Evolutionary conservation across 768 basidiomycete species (phyloP).

Genomic region (Macrolepiota dolichaula): DNA sequence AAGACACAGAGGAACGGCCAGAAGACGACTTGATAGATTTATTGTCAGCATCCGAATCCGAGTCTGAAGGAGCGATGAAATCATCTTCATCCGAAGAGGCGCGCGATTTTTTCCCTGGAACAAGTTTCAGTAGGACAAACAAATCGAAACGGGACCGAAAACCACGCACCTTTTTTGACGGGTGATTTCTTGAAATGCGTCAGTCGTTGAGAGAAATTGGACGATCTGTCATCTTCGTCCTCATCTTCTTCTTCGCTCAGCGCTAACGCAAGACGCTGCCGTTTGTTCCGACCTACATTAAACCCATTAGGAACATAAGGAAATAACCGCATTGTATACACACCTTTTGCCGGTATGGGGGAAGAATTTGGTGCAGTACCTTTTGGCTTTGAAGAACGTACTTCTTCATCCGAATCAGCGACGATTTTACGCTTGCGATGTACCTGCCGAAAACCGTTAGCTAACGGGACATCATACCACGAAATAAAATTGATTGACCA

Average conservation of each 20-base stretch:
- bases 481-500: conserved; percentile 21
- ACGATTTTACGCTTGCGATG: conserved; percentile 67
- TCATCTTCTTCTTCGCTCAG: conserved; percentile 53
- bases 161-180: conserved; percentile 43
- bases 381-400: conserved; percentile 16
- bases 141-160: neutral
- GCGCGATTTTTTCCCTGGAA: conserved; percentile 35
- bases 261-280: conserved; percentile 51
- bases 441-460: conserved; percentile 22
- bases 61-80: conserved; percentile 59
- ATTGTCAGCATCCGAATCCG: conserved; percentile 54
- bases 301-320: neutral
- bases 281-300: conserved; percentile 49
- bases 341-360: conserved; percentile 33
- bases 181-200: conserved; percentile 67
- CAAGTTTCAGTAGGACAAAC: neutral
- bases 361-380: conserved; percentile 30
- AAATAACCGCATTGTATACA: neutral
- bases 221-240: conserved; percentile 41
- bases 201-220: conserved; percentile 56
- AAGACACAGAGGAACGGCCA: conserved; percentile 50
- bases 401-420: conserved; percentile 72
- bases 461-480: neutral
- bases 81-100: conserved; percentile 56
- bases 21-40: conserved; percentile 46